A percentile compares a stretch with the other conserved stretches of the same genome.
Evolutionary conservation across 495 filamentous ascomycete genomes (phyloP).

Genomic region (Alectoria sarmentosa): DNA sequence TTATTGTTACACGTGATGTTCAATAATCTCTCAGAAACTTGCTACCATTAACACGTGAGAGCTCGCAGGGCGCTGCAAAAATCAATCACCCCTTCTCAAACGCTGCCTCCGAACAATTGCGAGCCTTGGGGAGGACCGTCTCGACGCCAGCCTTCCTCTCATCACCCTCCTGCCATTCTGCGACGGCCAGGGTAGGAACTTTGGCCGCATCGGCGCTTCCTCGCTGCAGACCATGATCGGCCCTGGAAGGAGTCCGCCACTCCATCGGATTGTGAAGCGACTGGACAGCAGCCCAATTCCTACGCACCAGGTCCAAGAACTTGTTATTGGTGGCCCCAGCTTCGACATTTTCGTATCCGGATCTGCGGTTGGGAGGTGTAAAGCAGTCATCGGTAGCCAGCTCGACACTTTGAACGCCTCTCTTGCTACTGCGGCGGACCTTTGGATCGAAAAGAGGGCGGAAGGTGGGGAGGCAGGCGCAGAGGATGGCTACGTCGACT

Average conservation of each 20-base stretch:
- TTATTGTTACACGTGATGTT: no score
- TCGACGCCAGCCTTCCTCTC: no score
- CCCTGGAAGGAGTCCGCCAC: neutral
- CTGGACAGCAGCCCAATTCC: neutral
- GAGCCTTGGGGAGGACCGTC: no score
- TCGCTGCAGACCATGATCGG: neutral
- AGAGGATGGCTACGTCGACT: slow-evolving; percentile 10
- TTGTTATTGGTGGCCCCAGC: neutral
- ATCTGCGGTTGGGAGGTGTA: neutral
- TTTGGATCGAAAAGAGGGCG: slow-evolving; percentile 11
- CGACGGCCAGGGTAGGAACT: neutral
- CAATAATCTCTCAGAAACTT: no score
- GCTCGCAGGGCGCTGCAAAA: no score
- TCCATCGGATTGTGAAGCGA: neutral
- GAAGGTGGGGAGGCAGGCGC: slow-evolving; percentile 9
- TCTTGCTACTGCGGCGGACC: neutral
- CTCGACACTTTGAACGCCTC: neutral
- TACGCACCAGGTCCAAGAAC: neutral
- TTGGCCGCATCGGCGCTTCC: neutral
- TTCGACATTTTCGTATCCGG: neutral
- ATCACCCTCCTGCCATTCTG: neutral
- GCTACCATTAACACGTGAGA: no score
- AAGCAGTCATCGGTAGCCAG: neutral
- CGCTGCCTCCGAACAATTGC: no score
- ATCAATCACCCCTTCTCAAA: no score